A percentile compares a stretch with the other conserved stretches of the same genome.
phyloP scores from a whole-genome alignment of 2,329 filamentous ascomycete species.

The Aspergillus brasiliensis region DNA sequence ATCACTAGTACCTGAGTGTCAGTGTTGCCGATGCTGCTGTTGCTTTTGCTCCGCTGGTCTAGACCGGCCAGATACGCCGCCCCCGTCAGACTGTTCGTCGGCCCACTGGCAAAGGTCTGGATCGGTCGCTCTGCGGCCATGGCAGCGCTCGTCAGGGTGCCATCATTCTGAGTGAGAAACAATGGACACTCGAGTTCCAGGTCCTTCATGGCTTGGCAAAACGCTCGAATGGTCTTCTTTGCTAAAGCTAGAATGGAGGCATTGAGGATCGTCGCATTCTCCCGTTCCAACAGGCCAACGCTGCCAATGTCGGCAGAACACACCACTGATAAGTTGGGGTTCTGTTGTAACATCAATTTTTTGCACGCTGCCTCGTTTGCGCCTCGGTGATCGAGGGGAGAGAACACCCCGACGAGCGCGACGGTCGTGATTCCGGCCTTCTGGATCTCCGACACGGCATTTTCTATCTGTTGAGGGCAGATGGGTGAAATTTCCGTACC shows the following conservation, averaged over 20 bases:
- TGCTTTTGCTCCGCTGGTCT: not conserved
- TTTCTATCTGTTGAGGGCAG: conserved; percentile 12
- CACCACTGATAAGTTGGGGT: conserved; percentile 39
- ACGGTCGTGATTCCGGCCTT: conserved; percentile 49
- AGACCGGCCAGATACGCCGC: conserved; percentile 41
- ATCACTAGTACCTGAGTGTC: conserved; percentile 47
- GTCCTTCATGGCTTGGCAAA: conserved; percentile 49
- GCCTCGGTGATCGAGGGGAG: conserved; percentile 56
- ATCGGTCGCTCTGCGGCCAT: conserved; percentile 53
- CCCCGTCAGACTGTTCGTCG: conserved; percentile 57
- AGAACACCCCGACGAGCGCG: conserved; percentile 61
- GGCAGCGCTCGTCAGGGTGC: conserved; percentile 51
- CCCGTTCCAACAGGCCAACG: conserved; percentile 52
- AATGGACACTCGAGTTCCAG: conserved; percentile 49
- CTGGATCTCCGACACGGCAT: conserved; percentile 46
- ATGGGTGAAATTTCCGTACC: conserved; percentile 26
- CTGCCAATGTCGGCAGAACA: conserved; percentile 56
- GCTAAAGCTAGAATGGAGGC: conserved; percentile 52
- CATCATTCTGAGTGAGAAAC: conserved; percentile 57
- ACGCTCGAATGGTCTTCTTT: conserved; percentile 48
- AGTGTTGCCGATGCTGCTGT: not conserved
- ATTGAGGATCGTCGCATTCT: conserved; percentile 56
- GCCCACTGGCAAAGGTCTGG: conserved; percentile 54
- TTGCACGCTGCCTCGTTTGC: conserved; percentile 16
- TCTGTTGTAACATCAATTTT: conserved; percentile 6